A percentile compares a stretch with the other conserved stretches of the same genome.
Conservation (phyloP, 2,329 filamentous ascomycete species). For the Blastomyces silverae region DNA sequence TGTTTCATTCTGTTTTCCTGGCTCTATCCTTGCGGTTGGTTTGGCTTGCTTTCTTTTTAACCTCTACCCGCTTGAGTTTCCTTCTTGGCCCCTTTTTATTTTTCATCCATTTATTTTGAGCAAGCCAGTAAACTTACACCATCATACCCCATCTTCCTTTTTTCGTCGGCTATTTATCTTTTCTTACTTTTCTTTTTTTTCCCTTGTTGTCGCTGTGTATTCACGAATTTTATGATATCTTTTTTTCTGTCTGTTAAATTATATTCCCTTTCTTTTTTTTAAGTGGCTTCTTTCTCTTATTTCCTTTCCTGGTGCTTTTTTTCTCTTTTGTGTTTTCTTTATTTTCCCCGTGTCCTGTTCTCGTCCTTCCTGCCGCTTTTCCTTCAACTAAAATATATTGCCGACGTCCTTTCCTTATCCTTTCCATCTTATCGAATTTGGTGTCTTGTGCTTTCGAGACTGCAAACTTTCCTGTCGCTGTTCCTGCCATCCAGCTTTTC, state of each 20-base stretch:
- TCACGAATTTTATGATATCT: slow-evolving; percentile 9
- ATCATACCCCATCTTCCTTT: slow-evolving; percentile 8
- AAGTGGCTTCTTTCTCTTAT: slow-evolving; percentile 4
- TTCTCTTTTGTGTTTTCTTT: background rate
- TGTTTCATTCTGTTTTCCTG: slow-evolving; percentile 21
- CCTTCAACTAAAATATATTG: slow-evolving; percentile 4
- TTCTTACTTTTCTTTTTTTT: too few species aligned
- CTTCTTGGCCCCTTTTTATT: slow-evolving; percentile 17
- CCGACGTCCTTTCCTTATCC: background rate
- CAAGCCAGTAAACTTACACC: slow-evolving; percentile 1
- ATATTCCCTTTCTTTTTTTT: background rate
- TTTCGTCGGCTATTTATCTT: background rate
- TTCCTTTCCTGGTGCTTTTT: background rate
- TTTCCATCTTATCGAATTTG: background rate
- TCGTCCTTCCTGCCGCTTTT: slow-evolving; percentile 5
- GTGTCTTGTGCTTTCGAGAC: slow-evolving; percentile 5
- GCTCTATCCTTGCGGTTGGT: slow-evolving; percentile 10
- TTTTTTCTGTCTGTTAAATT: background rate
- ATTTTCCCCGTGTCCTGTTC: background rate
- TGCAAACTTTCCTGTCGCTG: background rate
- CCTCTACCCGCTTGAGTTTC: slow-evolving; percentile 16
- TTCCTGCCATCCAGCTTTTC: background rate
- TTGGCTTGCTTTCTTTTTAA: slow-evolving; percentile 6
- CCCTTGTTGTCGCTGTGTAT: too few species aligned
- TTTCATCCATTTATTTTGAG: slow-evolving; percentile 17